Evolutionary conservation across 169 alveolate species (phyloP).

Genomic region (Cyclospora cayetanensis): DNA sequence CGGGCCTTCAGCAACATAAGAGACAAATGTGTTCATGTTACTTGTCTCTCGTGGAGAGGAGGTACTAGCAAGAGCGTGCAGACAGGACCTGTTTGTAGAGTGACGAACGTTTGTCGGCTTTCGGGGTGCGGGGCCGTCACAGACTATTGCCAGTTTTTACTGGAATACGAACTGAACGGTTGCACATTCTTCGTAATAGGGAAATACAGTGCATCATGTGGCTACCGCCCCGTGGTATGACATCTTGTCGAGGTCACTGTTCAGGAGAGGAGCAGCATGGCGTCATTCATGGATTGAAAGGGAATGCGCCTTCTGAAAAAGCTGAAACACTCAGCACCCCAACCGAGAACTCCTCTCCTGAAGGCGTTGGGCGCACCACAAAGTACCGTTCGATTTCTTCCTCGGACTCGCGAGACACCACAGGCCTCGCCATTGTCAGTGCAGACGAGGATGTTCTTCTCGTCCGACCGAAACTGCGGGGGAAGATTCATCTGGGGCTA

Average conservation of each 20-base stretch:
- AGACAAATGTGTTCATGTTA: conserved; percentile 1
- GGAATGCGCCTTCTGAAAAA: neutral
- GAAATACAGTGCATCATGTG: too few relatives aligned
- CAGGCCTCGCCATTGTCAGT: neutral
- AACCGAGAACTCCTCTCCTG: neutral
- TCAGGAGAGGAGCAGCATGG: too few relatives aligned
- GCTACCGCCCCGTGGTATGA: too few relatives aligned
- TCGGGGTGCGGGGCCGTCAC: too few relatives aligned
- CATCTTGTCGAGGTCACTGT: too few relatives aligned
- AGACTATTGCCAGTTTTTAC: too few relatives aligned
- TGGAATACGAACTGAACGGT: too few relatives aligned
- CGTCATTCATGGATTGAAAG: too few relatives aligned
- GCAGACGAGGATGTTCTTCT: conserved; percentile 14
- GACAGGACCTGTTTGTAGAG: too few relatives aligned
- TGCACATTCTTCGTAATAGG: too few relatives aligned
- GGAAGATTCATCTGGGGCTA: conserved; percentile 65
- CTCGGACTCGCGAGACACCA: neutral
- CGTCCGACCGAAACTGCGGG: conserved; percentile 65
- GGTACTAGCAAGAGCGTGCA: too few relatives aligned
- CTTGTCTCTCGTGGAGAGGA: conserved; percentile 16
- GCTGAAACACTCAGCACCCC: neutral
- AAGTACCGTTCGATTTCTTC: conserved; percentile 14
- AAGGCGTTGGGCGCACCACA: neutral
- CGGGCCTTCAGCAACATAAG: conserved; percentile 41
- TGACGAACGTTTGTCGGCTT: too few relatives aligned